Conservation (phyloP, 2,329 filamentous ascomycete genomes). For the Aspergillus aculeatus region DNA sequence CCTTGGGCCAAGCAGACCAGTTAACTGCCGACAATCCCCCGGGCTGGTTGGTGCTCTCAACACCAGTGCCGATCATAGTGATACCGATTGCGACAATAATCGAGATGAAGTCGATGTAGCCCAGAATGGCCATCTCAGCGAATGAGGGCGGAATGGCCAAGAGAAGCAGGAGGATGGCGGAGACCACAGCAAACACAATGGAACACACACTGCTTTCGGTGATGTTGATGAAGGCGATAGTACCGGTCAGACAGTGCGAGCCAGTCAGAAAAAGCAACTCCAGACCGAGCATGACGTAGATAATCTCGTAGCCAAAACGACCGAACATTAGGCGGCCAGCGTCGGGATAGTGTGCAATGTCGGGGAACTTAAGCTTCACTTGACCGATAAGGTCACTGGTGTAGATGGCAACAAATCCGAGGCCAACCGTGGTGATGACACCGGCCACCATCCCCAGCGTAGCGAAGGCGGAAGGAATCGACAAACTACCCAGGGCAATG, state of each 20-base stretch:
- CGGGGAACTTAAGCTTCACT: conserved; percentile 38
- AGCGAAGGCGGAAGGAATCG: conserved; percentile 47
- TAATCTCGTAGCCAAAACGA: conserved; percentile 43
- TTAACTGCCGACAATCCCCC: conserved; percentile 28
- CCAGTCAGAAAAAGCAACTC: conserved; percentile 46
- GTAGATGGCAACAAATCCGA: conserved; percentile 43
- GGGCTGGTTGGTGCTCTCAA: conserved; percentile 24
- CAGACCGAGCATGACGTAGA: conserved; percentile 44
- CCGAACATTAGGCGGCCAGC: conserved; percentile 46
- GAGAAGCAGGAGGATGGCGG: conserved; percentile 37
- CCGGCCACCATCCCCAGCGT: conserved; percentile 49
- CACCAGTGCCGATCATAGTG: conserved; percentile 37
- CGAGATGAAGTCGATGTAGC: conserved; percentile 39
- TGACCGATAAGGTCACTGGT: conserved; percentile 44
- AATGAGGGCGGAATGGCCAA: conserved; percentile 38
- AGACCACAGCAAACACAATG: conserved; percentile 44
- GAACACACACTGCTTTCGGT: conserved; percentile 43
- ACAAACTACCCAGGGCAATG: conserved; percentile 49
- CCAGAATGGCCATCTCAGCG: conserved; percentile 39
- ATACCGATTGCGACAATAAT: conserved; percentile 37
- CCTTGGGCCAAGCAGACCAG: conserved; percentile 32
- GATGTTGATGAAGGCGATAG: conserved; percentile 47
- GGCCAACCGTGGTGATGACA: conserved; percentile 44
- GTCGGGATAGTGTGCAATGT: conserved; percentile 46
- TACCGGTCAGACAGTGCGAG: conserved; percentile 47